Base-by-base conservation (phyloP, 345 rosid species). In the Trapa incisa region DNA sequence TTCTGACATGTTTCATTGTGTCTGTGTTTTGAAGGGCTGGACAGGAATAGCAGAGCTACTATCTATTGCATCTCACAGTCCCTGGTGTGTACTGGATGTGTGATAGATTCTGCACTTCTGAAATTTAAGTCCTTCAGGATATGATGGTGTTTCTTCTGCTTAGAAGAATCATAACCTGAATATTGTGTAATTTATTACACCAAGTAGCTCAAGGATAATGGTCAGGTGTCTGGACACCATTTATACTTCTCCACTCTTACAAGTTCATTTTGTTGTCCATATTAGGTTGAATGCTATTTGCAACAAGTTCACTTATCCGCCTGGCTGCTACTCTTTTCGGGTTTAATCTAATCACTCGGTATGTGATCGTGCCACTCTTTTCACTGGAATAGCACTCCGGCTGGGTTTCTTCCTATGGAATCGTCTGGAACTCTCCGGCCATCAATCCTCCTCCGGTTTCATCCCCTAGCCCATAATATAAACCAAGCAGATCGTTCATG, bases 391-490 rank as follows among this genome's bases (percentile, higher is more conserved):
- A 65, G 15, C 4, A 29, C 5, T 12, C 67, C 29, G 22, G 52
- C 50, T 47, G 42, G 6, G 17, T 70, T 69, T 64, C 67, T 14
- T 65, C 67, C 10, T 22, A 65, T 1, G 67, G 67, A 42, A 65
- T 36, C 52, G 22, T 45, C 63, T 72, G 73, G 72, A 22, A 22
- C 29, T 81, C 80, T 65, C 69, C 81, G 54, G 66, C 61, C 47
- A 22, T 75, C 80, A 42, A 73, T 81, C 81, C 87, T 41, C 43
- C 43, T 3, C 43, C 43, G 43, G 43, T 8, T 41, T 41, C 7
- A 75, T 73, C 80, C 12, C 79, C 85, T 70, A 70, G 80, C 58
- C 85, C 88, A 74, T 81, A 79, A 56, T 75, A 79, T n/a, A 80
- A 65, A 39, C 78, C 75, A 57, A 79, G 87, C 10, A 76, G 75